These are phyloP conservation scores for Rostrohypoxylon terebratum DNA, from an alignment of 495 filamentous ascomycete species.

Conservation along the genomic window DNA sequence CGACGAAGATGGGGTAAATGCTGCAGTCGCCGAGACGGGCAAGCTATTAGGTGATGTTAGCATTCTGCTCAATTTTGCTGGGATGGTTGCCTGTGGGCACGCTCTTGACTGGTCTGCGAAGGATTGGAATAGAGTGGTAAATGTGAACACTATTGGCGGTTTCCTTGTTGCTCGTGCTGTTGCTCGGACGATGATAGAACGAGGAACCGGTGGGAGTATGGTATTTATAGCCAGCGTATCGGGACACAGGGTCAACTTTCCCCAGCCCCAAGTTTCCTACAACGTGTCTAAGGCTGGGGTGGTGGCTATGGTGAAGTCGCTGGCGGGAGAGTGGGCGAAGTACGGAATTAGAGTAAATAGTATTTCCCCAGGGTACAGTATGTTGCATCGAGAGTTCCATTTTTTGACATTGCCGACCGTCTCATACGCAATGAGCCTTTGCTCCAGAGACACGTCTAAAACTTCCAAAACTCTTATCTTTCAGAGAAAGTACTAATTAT, in stretches of 20 bases:
- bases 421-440: not conserved
- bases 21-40: conserved; percentile 56
- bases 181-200: conserved; percentile 65
- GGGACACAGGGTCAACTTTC: conserved; percentile 73
- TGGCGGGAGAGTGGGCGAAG: conserved; percentile 74
- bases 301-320: conserved; percentile 65
- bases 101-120: conserved; percentile 65
- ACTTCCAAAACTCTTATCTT: not conserved
- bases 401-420: not conserved
- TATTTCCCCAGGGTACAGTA: conserved; percentile 75
- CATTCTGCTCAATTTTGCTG: conserved; percentile 73
- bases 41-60: conserved; percentile 64
- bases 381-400: not conserved
- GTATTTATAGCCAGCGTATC: conserved; percentile 76
- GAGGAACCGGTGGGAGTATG: conserved; percentile 68
- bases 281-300: conserved; percentile 77
- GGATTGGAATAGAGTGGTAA: conserved; percentile 70
- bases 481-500: not conserved
- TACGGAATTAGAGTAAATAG: conserved; percentile 76
- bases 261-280: conserved; percentile 76
- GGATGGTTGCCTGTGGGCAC: conserved; percentile 70
- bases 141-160: conserved; percentile 75
- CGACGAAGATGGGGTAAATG: conserved; percentile 59
- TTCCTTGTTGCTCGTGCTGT: conserved; percentile 77
- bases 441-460: not conserved